phyloP scores from a whole-genome alignment of 495 filamentous ascomycete species.

The Penicillium paradoxum region DNA sequence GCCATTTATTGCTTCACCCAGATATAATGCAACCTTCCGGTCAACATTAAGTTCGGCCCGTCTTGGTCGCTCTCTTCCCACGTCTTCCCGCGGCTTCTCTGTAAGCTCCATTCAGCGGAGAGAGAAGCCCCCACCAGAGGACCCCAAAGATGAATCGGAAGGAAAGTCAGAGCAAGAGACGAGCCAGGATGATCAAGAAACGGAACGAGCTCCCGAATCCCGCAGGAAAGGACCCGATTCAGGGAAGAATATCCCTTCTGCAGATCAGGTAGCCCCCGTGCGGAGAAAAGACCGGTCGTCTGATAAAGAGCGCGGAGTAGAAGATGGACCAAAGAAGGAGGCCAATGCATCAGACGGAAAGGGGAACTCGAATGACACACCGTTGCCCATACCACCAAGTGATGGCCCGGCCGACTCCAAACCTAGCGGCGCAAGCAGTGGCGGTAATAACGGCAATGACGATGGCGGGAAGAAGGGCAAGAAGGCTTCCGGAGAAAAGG shows the following conservation, averaged over 20 bases:
- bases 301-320: constrained; percentile 38
- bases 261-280: constrained; percentile 25
- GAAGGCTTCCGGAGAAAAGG: constrained; percentile 62
- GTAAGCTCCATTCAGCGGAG: constrained; percentile 37
- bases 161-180: constrained; percentile 30
- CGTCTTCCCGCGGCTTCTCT: constrained; percentile 37
- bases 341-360: constrained; percentile 34
- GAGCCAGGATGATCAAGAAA: constrained; percentile 31
- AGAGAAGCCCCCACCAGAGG: constrained; percentile 41
- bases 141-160: constrained; percentile 34
- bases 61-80: constrained; percentile 27
- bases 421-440: constrained; percentile 43
- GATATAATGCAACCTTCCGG: constrained; percentile 38
- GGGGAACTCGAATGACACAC: constrained; percentile 37
- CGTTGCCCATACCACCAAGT: constrained; percentile 46
- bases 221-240: constrained; percentile 36
- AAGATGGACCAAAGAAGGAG: constrained; percentile 41
- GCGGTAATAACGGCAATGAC: constrained; percentile 46
- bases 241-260: constrained; percentile 26
- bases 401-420: constrained; percentile 40
- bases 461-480: constrained; percentile 55
- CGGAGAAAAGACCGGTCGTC: constrained; percentile 38
- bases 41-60: constrained; percentile 28
- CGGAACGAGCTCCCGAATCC: constrained; percentile 25
- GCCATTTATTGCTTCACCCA: constrained; percentile 27